A percentile compares a stretch with the other conserved stretches of the same genome.
phyloP scores from a whole-genome alignment of 805 yeast genomes.

The Zygotorulaspora florentina region DNA sequence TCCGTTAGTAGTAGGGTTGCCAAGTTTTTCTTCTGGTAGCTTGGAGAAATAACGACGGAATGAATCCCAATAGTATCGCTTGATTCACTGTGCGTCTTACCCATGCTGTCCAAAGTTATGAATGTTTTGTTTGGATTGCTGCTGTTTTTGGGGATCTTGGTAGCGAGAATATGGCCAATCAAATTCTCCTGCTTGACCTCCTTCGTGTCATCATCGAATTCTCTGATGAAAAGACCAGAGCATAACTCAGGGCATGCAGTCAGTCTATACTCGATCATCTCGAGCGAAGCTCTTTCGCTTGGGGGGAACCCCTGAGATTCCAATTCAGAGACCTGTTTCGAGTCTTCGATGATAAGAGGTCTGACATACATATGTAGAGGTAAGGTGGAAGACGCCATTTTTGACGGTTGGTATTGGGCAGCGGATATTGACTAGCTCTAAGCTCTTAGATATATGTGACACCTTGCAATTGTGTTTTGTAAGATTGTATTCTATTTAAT shows the following conservation, averaged over 20 bases:
- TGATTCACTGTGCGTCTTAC: constrained; percentile 61
- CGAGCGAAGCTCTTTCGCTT: constrained; percentile 62
- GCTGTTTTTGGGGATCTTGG: constrained; percentile 47
- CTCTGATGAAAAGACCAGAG: constrained; percentile 79
- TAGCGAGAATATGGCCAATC: constrained; percentile 77
- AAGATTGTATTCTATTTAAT: too few relatives aligned
- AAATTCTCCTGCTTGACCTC: constrained; percentile 51
- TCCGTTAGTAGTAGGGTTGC: constrained; percentile 83
- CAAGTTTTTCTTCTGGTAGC: constrained; percentile 73
- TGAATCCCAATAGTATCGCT: constrained; percentile 78
- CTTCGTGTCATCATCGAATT: constrained; percentile 41
- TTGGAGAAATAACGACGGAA: constrained; percentile 70
- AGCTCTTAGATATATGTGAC: too few relatives aligned
- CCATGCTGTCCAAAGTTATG: constrained; percentile 33
- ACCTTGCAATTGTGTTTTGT: too few relatives aligned
- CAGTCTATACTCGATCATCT: constrained; percentile 64
- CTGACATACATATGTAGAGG: constrained; percentile 66
- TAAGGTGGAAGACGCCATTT: constrained; percentile 32
- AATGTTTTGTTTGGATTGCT: constrained; percentile 13
- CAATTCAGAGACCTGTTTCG: constrained; percentile 53
- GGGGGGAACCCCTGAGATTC: constrained; percentile 70
- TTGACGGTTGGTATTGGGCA: background rate
- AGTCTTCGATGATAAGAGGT: constrained; percentile 74
- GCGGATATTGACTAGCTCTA: too few relatives aligned
- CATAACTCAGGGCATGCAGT: constrained; percentile 84